Conservation (phyloP, 2,329 filamentous ascomycete genomes). For the Stagonosporopsis cucurbitacearum region DNA sequence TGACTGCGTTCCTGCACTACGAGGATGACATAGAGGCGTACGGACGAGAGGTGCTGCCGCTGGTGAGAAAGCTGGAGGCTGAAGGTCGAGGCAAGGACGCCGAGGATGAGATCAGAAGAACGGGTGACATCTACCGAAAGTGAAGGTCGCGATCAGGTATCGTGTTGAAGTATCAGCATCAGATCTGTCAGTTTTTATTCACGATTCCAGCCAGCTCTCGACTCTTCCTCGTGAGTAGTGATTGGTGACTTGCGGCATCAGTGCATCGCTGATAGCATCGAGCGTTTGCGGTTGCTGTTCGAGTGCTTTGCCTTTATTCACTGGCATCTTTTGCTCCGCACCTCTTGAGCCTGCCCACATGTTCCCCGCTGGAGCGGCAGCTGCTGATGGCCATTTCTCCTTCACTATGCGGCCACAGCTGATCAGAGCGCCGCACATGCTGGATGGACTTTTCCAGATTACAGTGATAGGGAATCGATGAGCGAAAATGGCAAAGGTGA, state of each 20-base stretch:
- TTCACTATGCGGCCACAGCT: conserved; percentile 11
- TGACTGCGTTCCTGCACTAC: conserved; percentile 60
- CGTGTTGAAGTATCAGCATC: background rate
- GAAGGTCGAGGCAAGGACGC: conserved; percentile 57
- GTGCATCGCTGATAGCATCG: conserved; percentile 2
- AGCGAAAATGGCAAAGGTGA: background rate
- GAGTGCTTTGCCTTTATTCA: background rate
- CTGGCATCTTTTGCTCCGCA: background rate
- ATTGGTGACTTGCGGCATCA: conserved; percentile 19
- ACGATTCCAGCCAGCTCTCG: conserved; percentile 9
- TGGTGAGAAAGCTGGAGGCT: conserved; percentile 57
- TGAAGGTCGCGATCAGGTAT: background rate
- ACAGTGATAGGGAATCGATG: no score
- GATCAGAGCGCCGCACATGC: conserved; percentile 12
- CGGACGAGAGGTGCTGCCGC: conserved; percentile 55
- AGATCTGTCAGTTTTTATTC: background rate
- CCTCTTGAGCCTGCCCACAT: conserved; percentile 18
- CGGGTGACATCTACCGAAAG: conserved; percentile 56
- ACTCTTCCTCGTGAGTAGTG: conserved; percentile 16
- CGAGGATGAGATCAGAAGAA: conserved; percentile 55
- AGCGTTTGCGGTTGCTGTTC: conserved; percentile 2
- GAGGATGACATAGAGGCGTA: conserved; percentile 61
- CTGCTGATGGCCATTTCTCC: conserved; percentile 14
- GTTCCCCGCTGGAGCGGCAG: conserved; percentile 15
- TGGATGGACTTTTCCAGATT: background rate